Percentiles rank a stretch among this genome's conserved stretches.
These are phyloP conservation scores for Schizopora paradoxa DNA, from an alignment of 1,284 basidiomycete genomes.

Conservation along the genomic window DNA sequence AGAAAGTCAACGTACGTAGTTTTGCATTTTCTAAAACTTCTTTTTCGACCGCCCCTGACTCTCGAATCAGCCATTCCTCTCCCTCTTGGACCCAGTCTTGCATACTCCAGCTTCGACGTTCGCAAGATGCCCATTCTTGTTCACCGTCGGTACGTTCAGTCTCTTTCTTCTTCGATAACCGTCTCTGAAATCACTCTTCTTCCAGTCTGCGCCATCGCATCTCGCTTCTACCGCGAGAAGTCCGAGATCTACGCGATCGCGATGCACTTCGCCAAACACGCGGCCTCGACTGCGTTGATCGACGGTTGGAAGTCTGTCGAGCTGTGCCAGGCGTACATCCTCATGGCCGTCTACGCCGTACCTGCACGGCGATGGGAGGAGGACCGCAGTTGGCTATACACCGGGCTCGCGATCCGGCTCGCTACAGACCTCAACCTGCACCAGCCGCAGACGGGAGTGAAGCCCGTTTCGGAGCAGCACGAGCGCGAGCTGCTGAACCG, in stretches of 20 bases:
- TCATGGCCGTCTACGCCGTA: constrained; percentile 74
- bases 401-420: constrained; percentile 76
- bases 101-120: constrained; percentile 72
- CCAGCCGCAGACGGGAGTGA: constrained; percentile 52
- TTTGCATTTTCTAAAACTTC: background rate
- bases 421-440: constrained; percentile 85
- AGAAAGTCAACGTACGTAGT: constrained; percentile 59
- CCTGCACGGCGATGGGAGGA: constrained; percentile 80
- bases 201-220: constrained; percentile 72
- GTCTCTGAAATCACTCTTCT: background rate
- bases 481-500: constrained; percentile 80
- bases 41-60: constrained; percentile 12
- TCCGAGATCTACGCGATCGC: constrained; percentile 78
- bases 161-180: background rate
- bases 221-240: constrained; percentile 68
- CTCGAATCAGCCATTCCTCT: constrained; percentile 61
- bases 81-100: constrained; percentile 65
- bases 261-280: constrained; percentile 82
- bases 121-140: constrained; percentile 73
- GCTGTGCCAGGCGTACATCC: constrained; percentile 56
- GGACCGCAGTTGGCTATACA: constrained; percentile 77
- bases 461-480: constrained; percentile 57
- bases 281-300: constrained; percentile 71
- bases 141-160: constrained; percentile 67
- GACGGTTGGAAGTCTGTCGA: constrained; percentile 74